Base-by-base conservation (phyloP, 2,329 filamentous ascomycete species). In the Didymella glomerata region DNA sequence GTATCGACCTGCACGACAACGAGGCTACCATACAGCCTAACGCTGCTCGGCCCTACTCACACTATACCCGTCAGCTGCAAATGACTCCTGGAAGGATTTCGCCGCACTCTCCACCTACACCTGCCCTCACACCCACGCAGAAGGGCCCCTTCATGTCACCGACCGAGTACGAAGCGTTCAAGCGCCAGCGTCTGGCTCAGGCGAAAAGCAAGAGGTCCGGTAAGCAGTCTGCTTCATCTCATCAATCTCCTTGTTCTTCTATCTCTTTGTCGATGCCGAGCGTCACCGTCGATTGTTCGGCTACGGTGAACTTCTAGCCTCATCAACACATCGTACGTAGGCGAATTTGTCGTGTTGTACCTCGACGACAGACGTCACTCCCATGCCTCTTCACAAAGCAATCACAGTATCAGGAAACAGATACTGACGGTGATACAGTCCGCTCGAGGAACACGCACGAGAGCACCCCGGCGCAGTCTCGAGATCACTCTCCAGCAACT, bases 21-120 rank as follows among this genome's bases (percentile, higher is more conserved):
- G 54, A 57, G 44, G 54, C 48, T 48, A 5, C 24, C 14, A 18
- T 3, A 14, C 48, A 52, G 48, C 44, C 27, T 48, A 27, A 24
- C 16, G 9, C 32, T 14, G 11, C 32, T 4, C 2, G 1, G 11
- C 32, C 32, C 14, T n/a, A 11, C 14, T 18, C 14, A 25, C 7
- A 24, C 14, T 14, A 11, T 24, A 4, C 41, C 9, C 18, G 5
- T 5, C 16, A 24, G 18, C 28, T 13, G 6, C 51, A 22, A 25
- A 14, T 18, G 25, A 40, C 24, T 18, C 41, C 11, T 4, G 8
- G 10, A 20, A 20, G 22, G 36, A 16, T 20, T 4, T n/a, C 11
- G n/a, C 20, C 5, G n/a, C 18, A 13, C 27, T 41, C 20, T 4
- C 22, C 38, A 10, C 18, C 24, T 4, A 36, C 36, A 10, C 36